Conservation (phyloP, 306 rosid genomes). For the Urtica urens region DNA sequence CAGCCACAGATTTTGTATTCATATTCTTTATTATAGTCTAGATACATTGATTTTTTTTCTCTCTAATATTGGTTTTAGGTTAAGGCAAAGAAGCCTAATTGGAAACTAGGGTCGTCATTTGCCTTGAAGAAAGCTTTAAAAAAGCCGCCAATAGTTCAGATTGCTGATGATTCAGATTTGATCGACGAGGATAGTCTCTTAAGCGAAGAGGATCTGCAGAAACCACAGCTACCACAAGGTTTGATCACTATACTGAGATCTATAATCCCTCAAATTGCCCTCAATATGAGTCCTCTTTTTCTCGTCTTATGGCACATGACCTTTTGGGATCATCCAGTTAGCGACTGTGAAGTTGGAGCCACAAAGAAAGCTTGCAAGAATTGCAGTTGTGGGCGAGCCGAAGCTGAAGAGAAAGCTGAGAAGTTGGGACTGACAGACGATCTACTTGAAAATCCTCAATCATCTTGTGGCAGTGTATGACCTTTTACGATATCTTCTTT, state of each 20-base stretch:
- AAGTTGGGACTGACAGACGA: slow-evolving; percentile 65
- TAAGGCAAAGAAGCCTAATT: slow-evolving; percentile 60
- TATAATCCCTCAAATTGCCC: not conserved
- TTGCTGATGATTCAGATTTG: slow-evolving; percentile 70
- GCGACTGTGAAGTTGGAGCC: slow-evolving; percentile 77
- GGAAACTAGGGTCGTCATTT: slow-evolving; percentile 82
- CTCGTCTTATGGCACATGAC: not conserved
- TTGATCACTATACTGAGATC: slow-evolving; percentile 1
- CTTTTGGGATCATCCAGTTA: slow-evolving; percentile 30
- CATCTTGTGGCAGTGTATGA: slow-evolving; percentile 86
- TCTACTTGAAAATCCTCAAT: slow-evolving; percentile 66
- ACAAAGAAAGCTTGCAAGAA: slow-evolving; percentile 94
- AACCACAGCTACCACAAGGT: slow-evolving; percentile 57
- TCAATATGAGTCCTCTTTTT: not conserved
- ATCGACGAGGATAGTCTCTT: slow-evolving; percentile 87
- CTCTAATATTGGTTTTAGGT: slow-evolving; percentile 35
- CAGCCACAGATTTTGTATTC: too few relatives aligned
- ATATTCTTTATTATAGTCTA: not conserved
- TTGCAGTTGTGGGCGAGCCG: slow-evolving; percentile 89
- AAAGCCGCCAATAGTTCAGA: slow-evolving; percentile 43
- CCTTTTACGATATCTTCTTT: not conserved
- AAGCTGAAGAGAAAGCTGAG: slow-evolving; percentile 70
- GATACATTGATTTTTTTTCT: slow-evolving; percentile 9
- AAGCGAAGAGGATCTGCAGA: slow-evolving; percentile 78
- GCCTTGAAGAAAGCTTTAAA: slow-evolving; percentile 42